phyloP scores from a whole-genome alignment of 345 rosid species.

The Raphanus raphanistrum region DNA sequence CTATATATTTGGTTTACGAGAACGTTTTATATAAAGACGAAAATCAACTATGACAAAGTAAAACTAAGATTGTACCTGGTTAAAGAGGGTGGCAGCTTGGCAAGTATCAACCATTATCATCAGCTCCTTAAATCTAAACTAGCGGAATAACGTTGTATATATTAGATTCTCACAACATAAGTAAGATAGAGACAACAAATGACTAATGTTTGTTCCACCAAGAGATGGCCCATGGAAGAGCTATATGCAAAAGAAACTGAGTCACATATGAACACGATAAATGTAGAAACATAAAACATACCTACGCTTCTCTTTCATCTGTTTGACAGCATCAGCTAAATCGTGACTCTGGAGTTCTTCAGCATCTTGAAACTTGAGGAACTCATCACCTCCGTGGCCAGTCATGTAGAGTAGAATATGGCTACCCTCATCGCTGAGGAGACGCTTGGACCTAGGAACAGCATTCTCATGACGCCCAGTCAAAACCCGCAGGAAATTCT shows the following conservation, averaged over 20 bases:
- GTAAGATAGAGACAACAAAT: constrained; percentile 9
- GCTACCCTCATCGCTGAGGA: constrained; percentile 97
- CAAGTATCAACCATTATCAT: constrained; percentile 99
- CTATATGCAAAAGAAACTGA: too few relatives aligned
- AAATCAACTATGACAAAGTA: background rate
- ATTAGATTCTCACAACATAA: constrained; percentile 20
- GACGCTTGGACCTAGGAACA: constrained; percentile 99
- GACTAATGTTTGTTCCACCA: background rate
- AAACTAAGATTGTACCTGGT: constrained; percentile 57
- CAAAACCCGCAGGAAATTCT: constrained; percentile 84
- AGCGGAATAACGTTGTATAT: constrained; percentile 21
- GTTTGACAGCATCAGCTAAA: constrained; percentile 98
- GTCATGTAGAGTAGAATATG: constrained; percentile 98
- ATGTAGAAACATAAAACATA: constrained; percentile 21
- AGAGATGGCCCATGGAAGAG: background rate
- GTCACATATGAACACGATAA: background rate
- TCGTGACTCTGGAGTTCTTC: constrained; percentile 99
- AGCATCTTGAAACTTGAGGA: constrained; percentile 94
- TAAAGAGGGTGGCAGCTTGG: constrained; percentile 97
- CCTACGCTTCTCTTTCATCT: constrained; percentile 98
- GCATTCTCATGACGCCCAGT: constrained; percentile 89
- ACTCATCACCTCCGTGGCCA: constrained; percentile 98
- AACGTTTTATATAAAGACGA: background rate
- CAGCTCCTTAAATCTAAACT: constrained; percentile 88
- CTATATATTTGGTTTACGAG: background rate